phyloP scores from a whole-genome alignment of 805 yeast species.

The Ogataea parapolymorpha region DNA sequence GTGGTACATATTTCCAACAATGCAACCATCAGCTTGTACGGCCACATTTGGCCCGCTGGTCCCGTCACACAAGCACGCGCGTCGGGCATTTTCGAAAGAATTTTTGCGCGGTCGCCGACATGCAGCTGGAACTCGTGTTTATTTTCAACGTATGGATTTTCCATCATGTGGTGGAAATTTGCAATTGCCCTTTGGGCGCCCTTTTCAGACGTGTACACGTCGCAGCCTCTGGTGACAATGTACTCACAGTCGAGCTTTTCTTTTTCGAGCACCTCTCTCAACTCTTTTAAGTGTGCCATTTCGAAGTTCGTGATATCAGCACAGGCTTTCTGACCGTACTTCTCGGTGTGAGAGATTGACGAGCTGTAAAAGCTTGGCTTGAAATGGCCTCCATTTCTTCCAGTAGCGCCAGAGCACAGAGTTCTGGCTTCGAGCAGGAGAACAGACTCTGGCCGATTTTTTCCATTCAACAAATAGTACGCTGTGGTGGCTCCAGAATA shows the following conservation, averaged over 20 bases:
- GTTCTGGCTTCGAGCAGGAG: conserved; percentile 38
- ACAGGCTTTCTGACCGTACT: conserved; percentile 29
- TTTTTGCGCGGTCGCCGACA: conserved; percentile 31
- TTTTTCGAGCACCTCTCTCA: conserved; percentile 34
- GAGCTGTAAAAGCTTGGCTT: conserved; percentile 33
- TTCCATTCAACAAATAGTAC: conserved; percentile 30
- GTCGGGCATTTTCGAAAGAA: conserved; percentile 28
- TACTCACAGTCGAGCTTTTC: conserved; percentile 33
- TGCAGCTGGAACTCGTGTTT: conserved; percentile 33
- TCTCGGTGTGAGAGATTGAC: conserved; percentile 13
- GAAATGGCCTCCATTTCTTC: conserved; percentile 49
- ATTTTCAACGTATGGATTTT: conserved; percentile 29
- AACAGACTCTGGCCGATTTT: conserved; percentile 3
- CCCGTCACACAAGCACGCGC: conserved; percentile 32
- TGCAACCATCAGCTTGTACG: conserved; percentile 38
- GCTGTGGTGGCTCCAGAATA: conserved; percentile 42
- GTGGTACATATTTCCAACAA: conserved; percentile 35
- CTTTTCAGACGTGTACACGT: conserved; percentile 19
- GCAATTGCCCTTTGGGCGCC: conserved; percentile 12
- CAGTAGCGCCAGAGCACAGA: conserved; percentile 41
- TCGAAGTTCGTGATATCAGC: conserved; percentile 39
- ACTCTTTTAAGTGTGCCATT: conserved; percentile 30
- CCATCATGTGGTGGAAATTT: conserved; percentile 18
- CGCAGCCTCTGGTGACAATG: conserved; percentile 30
- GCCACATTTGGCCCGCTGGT: conserved; percentile 45